Percentiles rank a stretch among this genome's conserved stretches.
Conservation (phyloP, 768 basidiomycete genomes). For the Boletus coccyginus region DNA sequence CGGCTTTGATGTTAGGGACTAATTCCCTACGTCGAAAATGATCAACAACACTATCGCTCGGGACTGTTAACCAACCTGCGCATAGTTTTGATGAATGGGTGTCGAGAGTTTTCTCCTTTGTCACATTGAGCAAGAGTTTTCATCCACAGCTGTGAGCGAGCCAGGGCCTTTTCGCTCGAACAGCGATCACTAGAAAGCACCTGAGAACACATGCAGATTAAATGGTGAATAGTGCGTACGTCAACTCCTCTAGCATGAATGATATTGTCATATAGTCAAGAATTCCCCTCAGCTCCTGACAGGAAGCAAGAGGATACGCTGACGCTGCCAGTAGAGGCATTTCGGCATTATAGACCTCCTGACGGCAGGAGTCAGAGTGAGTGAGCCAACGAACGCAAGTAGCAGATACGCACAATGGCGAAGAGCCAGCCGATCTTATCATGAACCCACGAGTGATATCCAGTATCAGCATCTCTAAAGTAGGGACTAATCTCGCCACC, state of each 20-base stretch:
- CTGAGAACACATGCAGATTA: background rate
- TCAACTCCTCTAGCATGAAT: conserved; percentile 31
- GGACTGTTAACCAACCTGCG: conserved; percentile 15
- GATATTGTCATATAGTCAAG: conserved; percentile 29
- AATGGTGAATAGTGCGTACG: conserved; percentile 12
- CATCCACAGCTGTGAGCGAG: conserved; percentile 24
- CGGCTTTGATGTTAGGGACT: conserved; percentile 22
- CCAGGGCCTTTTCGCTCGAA: conserved; percentile 18
- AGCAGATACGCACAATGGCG: conserved; percentile 15
- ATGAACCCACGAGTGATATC: conserved; percentile 24
- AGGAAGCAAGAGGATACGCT: conserved; percentile 23
- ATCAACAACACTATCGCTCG: background rate
- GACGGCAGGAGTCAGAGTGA: background rate
- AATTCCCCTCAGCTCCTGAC: conserved; percentile 20
- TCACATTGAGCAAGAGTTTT: conserved; percentile 20
- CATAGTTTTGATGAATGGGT: conserved; percentile 28
- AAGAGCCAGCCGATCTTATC: conserved; percentile 22
- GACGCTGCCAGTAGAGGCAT: conserved; percentile 26
- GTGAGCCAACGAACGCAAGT: no score
- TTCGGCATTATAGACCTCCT: conserved; percentile 29
- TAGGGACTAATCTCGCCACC: conserved; percentile 26
- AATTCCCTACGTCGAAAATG: conserved; percentile 16
- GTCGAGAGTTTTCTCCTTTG: conserved; percentile 10
- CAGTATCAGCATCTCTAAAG: conserved; percentile 22
- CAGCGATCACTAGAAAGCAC: conserved; percentile 19